A percentile compares a stretch with the other conserved stretches of the same genome.
Conservation (phyloP, 495 filamentous ascomycete species). For the Aspergillus olivimuriae region DNA sequence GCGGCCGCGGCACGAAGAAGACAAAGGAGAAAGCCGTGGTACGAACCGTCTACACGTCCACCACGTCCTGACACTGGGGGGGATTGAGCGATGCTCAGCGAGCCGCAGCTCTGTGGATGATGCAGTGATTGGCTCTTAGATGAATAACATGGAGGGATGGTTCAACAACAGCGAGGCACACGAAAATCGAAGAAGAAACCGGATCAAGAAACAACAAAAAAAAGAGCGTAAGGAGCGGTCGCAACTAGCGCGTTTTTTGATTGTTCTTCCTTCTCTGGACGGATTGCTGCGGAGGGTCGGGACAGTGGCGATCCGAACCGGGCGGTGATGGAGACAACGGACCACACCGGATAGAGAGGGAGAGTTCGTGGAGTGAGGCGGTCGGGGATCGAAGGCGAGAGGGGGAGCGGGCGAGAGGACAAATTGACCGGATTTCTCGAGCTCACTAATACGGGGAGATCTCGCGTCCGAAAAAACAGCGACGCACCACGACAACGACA, state of each 20-base stretch:
- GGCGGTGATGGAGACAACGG: neutral
- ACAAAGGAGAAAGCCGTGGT: conserved; percentile 11
- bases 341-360: too few relatives aligned
- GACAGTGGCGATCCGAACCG: conserved; percentile 2
- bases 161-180: conserved; percentile 20
- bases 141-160: conserved; percentile 36
- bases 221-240: conserved; percentile 17
- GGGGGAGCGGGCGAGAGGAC: conserved; percentile 6
- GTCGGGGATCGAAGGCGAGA: too few relatives aligned
- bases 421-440: conserved; percentile 14
- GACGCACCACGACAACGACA: conserved; percentile 35
- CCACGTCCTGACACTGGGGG: conserved; percentile 37
- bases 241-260: conserved; percentile 13
- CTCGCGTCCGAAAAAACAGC: conserved; percentile 27
- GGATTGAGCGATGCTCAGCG: conserved; percentile 37
- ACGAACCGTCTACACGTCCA: conserved; percentile 46
- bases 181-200: conserved; percentile 24
- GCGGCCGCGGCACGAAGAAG: conserved; percentile 9
- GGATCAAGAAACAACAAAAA: conserved; percentile 3
- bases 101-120: conserved; percentile 36
- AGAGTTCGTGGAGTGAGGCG: too few relatives aligned
- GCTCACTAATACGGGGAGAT: too few relatives aligned
- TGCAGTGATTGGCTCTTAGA: conserved; percentile 33
- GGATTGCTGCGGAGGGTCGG: conserved; percentile 8
- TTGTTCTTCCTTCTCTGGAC: conserved; percentile 16